Evolutionary conservation across 176 grass and related monocot species (phyloP), one percentile per base, ranked within the genome.

Genomic region (Oryza glaberrima): DNA sequence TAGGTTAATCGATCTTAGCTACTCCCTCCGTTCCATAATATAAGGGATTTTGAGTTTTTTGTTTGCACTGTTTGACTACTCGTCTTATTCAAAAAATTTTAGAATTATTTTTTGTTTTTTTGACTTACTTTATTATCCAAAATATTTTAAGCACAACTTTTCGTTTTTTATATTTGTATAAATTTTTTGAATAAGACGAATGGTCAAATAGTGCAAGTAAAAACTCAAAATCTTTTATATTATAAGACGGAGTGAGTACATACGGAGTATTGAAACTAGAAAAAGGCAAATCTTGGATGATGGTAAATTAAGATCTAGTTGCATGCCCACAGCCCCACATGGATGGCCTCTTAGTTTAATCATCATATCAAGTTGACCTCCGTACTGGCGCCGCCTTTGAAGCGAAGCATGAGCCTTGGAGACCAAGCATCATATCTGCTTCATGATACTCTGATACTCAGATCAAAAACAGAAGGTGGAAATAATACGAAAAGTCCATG

Each of bases 361-460:
- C 47, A 23, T 35, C 47, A 56, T 20, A 56, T 20, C 28, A 23
- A 82, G 79, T 72, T 77, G 79, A 82, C 66, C 30, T 80, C 26
- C 12, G 17, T 20, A 48, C 19, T 2, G 0, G 19, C 4, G 12
- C n/a, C 44, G 49, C 14, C 49, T 52, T 52, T 15, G 49, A 52
- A 52, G 15, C 4, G 14, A 52, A 52, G 49, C 49, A 52, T 52
- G 15, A 32, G 67, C 80, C 73, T 77, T 88, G 73, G 11, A 48
- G 65, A 52, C 73, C 80, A 83, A 82, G 38, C 51, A 67, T 74
- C 44, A 20, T 51, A 58, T 19, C 17, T n/a, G 54, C 19, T 10
- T 63, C n/a, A 63, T 63, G 58, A 63, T 63, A 63, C n/a, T 16
- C 76, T 22, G 84, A 11, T 22, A 13, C 48, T 2, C 40, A 4